Conservation (phyloP, 2,329 filamentous ascomycete genomes). For the Pleomassaria siparia region DNA sequence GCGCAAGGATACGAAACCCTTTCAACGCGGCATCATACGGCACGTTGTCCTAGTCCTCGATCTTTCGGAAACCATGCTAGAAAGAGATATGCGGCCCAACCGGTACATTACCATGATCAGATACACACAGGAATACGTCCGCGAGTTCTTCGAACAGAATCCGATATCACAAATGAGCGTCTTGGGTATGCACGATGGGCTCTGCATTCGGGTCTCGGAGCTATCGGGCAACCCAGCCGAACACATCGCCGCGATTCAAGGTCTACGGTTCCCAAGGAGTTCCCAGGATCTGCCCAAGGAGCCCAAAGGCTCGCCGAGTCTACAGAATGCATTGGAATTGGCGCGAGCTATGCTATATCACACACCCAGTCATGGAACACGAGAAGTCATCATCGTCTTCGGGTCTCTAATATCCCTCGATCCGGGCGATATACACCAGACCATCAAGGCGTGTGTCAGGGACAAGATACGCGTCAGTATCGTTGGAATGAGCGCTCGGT, state of each 20-base stretch:
- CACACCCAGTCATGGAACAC: slow-evolving; percentile 87
- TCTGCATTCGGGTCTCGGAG: slow-evolving; percentile 82
- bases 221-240: slow-evolving; percentile 89
- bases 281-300: slow-evolving; percentile 65
- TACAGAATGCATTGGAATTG: slow-evolving; percentile 97
- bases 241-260: slow-evolving; percentile 76
- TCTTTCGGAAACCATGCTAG: slow-evolving; percentile 88
- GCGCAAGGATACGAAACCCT: slow-evolving; percentile 87
- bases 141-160: slow-evolving; percentile 97
- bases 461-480: slow-evolving; percentile 87
- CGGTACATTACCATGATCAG: slow-evolving; percentile 79
- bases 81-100: slow-evolving; percentile 91
- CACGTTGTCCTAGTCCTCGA: slow-evolving; percentile 90
- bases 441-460: slow-evolving; percentile 73
- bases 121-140: slow-evolving; percentile 83
- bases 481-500: slow-evolving; percentile 86
- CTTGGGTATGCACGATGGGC: slow-evolving; percentile 88
- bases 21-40: slow-evolving; percentile 97
- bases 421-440: slow-evolving; percentile 92
- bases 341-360: slow-evolving; percentile 89
- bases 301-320: slow-evolving; percentile 53
- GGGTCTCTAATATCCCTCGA: slow-evolving; percentile 89
- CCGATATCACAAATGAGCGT: slow-evolving; percentile 95
- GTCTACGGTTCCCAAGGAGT: slow-evolving; percentile 64
- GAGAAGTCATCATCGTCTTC: slow-evolving; percentile 89